These are phyloP conservation scores for Sophora flavescens DNA, from an alignment of 306 rosid genomes.

Conservation along the genomic window DNA sequence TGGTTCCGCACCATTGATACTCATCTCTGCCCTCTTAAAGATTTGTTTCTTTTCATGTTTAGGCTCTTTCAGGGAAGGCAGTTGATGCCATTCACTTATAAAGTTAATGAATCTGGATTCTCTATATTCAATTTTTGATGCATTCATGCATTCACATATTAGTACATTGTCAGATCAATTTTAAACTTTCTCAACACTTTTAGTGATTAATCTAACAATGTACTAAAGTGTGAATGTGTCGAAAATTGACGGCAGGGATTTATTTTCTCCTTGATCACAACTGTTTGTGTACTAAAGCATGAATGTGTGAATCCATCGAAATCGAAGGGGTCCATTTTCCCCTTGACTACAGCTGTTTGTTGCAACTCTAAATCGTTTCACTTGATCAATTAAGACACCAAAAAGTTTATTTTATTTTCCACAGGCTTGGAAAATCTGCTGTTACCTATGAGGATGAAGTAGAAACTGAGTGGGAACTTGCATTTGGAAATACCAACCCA, in stretches of 20 bases:
- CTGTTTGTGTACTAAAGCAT: too few species aligned
- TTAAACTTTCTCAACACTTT: too few species aligned
- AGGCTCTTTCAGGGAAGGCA: constrained; percentile 17
- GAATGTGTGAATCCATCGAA: too few species aligned
- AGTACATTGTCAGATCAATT: too few species aligned
- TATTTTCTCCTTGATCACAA: too few species aligned
- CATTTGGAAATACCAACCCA: background rate
- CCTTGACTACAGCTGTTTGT: constrained; percentile 21
- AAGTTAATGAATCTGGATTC: constrained; percentile 12
- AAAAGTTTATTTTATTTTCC: background rate
- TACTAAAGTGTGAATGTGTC: too few species aligned
- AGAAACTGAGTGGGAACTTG: background rate
- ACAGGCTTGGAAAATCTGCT: background rate
- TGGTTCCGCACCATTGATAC: constrained; percentile 31
- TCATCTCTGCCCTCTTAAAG: constrained; percentile 11
- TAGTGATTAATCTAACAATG: too few species aligned
- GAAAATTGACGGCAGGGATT: too few species aligned
- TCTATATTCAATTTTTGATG: too few species aligned
- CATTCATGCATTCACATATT: too few species aligned
- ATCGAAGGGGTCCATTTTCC: too few species aligned
- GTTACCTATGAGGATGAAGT: background rate
- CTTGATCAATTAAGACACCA: constrained; percentile 6
- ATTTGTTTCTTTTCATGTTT: background rate
- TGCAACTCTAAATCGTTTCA: constrained; percentile 2
- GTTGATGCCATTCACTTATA: constrained; percentile 25